Evolutionary conservation across 1,284 basidiomycete genomes (phyloP).

Genomic region (Marasmius oreades): DNA sequence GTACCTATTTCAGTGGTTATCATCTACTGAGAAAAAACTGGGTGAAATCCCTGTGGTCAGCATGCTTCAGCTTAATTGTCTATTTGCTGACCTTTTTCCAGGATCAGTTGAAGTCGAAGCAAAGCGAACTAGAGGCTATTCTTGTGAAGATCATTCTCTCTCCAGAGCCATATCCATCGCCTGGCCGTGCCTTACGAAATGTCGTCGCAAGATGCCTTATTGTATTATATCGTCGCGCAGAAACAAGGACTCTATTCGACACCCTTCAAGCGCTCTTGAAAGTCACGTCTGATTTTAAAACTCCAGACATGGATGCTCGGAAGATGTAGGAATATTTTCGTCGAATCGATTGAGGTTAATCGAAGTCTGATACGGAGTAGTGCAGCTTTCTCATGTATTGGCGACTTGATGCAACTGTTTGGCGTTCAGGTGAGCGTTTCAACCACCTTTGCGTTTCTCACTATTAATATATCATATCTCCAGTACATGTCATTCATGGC

Average conservation of each 20-base stretch:
- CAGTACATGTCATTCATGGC: slow-evolving; percentile 95
- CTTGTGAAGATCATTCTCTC: slow-evolving; percentile 64
- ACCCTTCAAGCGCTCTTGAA: slow-evolving; percentile 79
- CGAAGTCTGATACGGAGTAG: slow-evolving; percentile 33
- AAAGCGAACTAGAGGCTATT: slow-evolving; percentile 56
- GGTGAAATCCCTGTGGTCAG: slow-evolving; percentile 47
- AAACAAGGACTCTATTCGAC: slow-evolving; percentile 85
- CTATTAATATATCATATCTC: slow-evolving; percentile 4
- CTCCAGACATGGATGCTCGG: slow-evolving; percentile 54
- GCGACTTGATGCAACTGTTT: slow-evolving; percentile 82
- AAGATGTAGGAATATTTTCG: slow-evolving; percentile 54
- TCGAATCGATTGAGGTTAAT: slow-evolving; percentile 4
- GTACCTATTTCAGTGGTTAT: slow-evolving; percentile 81
- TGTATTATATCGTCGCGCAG: slow-evolving; percentile 76
- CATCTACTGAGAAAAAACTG: slow-evolving; percentile 60
- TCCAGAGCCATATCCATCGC: slow-evolving; percentile 62
- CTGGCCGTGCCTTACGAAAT: slow-evolving; percentile 83
- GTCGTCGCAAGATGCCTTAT: slow-evolving; percentile 78
- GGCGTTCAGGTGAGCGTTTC: slow-evolving; percentile 71
- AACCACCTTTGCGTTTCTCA: slow-evolving; percentile 1
- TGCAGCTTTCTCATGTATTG: slow-evolving; percentile 78
- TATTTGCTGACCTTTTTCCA: slow-evolving; percentile 23
- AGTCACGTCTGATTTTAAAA: slow-evolving; percentile 70
- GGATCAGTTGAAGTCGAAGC: slow-evolving; percentile 64
- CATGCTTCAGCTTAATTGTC: slow-evolving; percentile 8